These are phyloP conservation scores for Daldinia caldariorum DNA, from an alignment of 495 filamentous ascomycete species.

Conservation along the genomic window DNA sequence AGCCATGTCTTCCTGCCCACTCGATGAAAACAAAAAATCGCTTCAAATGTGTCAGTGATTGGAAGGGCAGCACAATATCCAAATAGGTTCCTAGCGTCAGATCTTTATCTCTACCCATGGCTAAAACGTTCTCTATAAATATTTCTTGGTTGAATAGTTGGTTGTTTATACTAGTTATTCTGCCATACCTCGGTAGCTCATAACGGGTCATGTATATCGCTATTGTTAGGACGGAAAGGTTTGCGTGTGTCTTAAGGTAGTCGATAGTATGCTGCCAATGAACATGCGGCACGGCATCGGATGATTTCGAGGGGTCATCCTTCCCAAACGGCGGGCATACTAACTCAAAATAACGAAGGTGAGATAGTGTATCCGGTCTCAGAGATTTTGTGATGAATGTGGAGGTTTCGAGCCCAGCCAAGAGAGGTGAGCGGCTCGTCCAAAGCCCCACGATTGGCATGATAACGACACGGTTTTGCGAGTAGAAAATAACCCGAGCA, in stretches of 20 bases:
- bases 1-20: not conserved
- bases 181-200: not conserved
- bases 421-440: not conserved
- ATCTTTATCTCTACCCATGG: not conserved
- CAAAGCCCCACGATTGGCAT: not conserved
- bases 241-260: not conserved
- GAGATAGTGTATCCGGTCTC: not conserved
- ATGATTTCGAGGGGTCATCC: not conserved
- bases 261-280: not conserved
- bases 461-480: not conserved
- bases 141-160: not conserved
- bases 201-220: not conserved
- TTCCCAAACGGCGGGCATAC: not conserved
- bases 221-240: not conserved
- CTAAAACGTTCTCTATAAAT: not conserved
- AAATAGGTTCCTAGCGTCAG: not conserved
- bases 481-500: not conserved
- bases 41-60: not conserved
- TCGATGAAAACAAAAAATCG: not conserved
- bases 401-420: not conserved
- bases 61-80: not conserved
- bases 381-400: not conserved
- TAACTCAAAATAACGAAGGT: constrained; percentile 1
- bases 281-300: not conserved
- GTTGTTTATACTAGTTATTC: not conserved